These are phyloP conservation scores for Dalechampia spathulata DNA, from an alignment of 441 rosid species.

Conservation along the genomic window DNA sequence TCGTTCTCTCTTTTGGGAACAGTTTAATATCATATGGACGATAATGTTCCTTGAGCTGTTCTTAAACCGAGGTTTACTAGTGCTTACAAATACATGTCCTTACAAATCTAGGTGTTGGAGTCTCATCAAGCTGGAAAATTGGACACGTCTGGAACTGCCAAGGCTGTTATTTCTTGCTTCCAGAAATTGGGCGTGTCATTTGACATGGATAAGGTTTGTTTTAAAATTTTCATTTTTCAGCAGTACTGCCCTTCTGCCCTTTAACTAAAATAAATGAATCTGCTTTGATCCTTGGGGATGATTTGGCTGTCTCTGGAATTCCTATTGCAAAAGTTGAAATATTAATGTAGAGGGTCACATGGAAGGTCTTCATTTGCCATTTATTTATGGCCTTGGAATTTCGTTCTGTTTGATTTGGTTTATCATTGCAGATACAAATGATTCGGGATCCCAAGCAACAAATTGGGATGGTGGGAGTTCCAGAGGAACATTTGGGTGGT, in stretches of 20 bases:
- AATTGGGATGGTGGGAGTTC: constrained; percentile 81
- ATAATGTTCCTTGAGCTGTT: background rate
- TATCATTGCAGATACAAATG: constrained; percentile 49
- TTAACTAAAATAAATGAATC: background rate
- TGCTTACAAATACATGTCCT: constrained; percentile 6
- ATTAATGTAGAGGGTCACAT: background rate
- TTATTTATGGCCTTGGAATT: too few relatives aligned
- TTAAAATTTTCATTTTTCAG: background rate
- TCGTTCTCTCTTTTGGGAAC: too few relatives aligned
- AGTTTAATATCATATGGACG: background rate
- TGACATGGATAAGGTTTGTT: constrained; percentile 60
- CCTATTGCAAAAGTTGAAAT: background rate
- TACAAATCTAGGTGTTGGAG: constrained; percentile 65
- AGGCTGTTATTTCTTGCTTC: constrained; percentile 89
- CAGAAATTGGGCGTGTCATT: constrained; percentile 76
- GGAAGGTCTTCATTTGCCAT: too few relatives aligned
- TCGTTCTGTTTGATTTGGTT: background rate
- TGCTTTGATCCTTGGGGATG: background rate
- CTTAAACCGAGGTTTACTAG: background rate
- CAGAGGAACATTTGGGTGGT: constrained; percentile 68
- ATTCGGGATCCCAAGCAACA: constrained; percentile 74
- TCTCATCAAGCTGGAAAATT: constrained; percentile 87
- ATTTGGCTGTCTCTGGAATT: background rate
- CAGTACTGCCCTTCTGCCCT: background rate
- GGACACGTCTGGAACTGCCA: constrained; percentile 91